These are phyloP conservation scores for Flueggea neowawraea DNA, from an alignment of 441 rosid species.

Conservation along the genomic window DNA sequence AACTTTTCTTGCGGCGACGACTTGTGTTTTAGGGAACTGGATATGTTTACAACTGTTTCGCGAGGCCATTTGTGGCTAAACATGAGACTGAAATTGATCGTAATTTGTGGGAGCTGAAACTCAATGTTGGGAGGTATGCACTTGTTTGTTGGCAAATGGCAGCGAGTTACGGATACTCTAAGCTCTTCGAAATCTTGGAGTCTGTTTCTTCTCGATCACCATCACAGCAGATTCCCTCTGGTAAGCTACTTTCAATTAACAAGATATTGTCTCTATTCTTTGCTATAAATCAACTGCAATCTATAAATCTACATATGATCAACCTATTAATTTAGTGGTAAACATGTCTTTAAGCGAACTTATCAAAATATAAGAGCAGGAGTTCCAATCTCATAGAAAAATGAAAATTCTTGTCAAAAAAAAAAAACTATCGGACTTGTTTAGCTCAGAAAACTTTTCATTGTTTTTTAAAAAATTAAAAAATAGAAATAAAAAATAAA, in stretches of 20 bases:
- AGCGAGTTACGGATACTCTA: constrained; percentile 40
- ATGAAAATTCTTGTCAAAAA: too few relatives aligned
- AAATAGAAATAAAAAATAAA: too few relatives aligned
- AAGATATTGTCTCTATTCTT: too few relatives aligned
- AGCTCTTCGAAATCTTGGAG: constrained; percentile 45
- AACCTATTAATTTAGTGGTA: too few relatives aligned
- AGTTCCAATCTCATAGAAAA: too few relatives aligned
- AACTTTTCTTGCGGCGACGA: not conserved
- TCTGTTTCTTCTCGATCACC: constrained; percentile 42
- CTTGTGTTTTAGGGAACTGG: constrained; percentile 41
- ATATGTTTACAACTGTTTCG: constrained; percentile 37
- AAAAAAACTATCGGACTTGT: too few relatives aligned
- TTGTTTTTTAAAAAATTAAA: too few relatives aligned
- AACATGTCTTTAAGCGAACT: too few relatives aligned
- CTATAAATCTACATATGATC: too few relatives aligned
- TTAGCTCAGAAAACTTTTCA: too few relatives aligned
- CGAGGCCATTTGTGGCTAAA: constrained; percentile 46
- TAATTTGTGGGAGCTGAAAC: constrained; percentile 46
- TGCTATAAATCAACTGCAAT: too few relatives aligned
- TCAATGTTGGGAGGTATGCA: constrained; percentile 47
- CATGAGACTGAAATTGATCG: constrained; percentile 74
- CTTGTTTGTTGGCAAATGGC: constrained; percentile 48
- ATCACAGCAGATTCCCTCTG: constrained; percentile 9
- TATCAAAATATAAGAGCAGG: too few relatives aligned
- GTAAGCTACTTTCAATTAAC: constrained; percentile 24